phyloP scores from a whole-genome alignment of 2,329 filamentous ascomycete species.

The Chrysoporthe cubensis region DNA sequence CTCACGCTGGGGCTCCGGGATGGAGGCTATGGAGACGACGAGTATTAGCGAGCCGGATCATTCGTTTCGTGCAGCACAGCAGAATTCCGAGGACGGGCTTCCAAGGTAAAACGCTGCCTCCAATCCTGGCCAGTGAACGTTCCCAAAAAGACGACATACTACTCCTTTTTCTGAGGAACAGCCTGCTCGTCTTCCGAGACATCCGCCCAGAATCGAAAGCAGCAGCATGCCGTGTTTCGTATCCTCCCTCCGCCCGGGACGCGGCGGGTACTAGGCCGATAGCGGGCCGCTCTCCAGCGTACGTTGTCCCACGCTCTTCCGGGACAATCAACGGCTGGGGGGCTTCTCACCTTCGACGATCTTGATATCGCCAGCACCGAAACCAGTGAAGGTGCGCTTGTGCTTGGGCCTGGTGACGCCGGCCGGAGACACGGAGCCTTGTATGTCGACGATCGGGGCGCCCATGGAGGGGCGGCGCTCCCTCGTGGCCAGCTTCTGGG shows the following conservation, averaged over 20 bases:
- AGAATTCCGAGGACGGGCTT: not conserved
- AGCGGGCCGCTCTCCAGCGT: not conserved
- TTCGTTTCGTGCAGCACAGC: too few relatives aligned
- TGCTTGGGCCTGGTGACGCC: slow-evolving; percentile 91
- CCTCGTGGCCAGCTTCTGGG: slow-evolving; percentile 54
- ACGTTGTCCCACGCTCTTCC: not conserved
- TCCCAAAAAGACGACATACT: not conserved
- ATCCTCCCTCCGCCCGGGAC: too few relatives aligned
- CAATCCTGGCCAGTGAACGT: not conserved
- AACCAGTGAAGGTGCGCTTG: slow-evolving; percentile 94
- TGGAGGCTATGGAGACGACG: slow-evolving; percentile 57
- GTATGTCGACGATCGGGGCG: slow-evolving; percentile 83
- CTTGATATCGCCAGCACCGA: slow-evolving; percentile 90
- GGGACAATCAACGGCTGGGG: not conserved
- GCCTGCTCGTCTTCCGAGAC: too few relatives aligned
- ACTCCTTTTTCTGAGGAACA: too few relatives aligned
- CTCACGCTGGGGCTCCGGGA: slow-evolving; percentile 85
- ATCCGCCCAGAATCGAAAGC: too few relatives aligned
- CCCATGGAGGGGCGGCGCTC: slow-evolving; percentile 82
- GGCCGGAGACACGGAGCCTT: slow-evolving; percentile 82
- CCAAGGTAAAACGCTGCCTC: not conserved
- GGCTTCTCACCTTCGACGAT: slow-evolving; percentile 76
- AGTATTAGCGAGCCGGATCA: not conserved
- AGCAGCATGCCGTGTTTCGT: too few relatives aligned
- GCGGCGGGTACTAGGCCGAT: not conserved